These are phyloP conservation scores for Avicennia marina DNA, from an alignment of 257 asterid genomes.

Conservation along the genomic window DNA sequence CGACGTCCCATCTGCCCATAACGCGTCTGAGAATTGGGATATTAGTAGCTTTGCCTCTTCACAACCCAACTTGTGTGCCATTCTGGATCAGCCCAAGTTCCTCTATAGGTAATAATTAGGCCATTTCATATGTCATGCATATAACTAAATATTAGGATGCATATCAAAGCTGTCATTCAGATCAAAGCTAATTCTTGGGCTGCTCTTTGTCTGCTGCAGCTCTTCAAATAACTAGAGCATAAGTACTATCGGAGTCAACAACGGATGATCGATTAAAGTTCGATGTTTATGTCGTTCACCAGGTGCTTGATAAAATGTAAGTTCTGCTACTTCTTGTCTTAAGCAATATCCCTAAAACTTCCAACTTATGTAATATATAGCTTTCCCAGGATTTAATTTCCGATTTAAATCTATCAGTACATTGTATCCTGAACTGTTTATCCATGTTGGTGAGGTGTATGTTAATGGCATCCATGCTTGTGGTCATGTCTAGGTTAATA, in stretches of 20 bases:
- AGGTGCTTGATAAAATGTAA: conserved; percentile 14
- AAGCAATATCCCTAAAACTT: conserved; percentile 6
- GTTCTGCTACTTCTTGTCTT: conserved; percentile 6
- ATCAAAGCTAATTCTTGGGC: background rate
- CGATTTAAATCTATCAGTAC: conserved; percentile 13
- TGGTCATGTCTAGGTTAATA: conserved; percentile 9
- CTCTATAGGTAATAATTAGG: conserved; percentile 54
- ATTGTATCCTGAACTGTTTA: conserved; percentile 11
- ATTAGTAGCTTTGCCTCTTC: conserved; percentile 20
- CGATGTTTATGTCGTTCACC: background rate
- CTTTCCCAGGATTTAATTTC: conserved; percentile 18
- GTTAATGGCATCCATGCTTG: conserved; percentile 5
- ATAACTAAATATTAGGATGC: background rate
- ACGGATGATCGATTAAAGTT: background rate
- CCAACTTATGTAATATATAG: conserved; percentile 18
- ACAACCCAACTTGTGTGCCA: conserved; percentile 35
- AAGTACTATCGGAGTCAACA: conserved; percentile 2
- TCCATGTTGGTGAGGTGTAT: conserved; percentile 14
- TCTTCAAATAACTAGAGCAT: conserved; percentile 19
- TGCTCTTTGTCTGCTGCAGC: conserved; percentile 16
- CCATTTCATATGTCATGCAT: too few relatives aligned
- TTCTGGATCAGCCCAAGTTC: conserved; percentile 42
- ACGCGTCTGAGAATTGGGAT: conserved; percentile 38
- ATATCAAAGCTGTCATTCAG: too few relatives aligned
- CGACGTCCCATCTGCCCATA: conserved; percentile 12